Evolutionary conservation across 2,329 filamentous ascomycete genomes (phyloP), one percentile per base, ranked within the genome.

Genomic region (Venturia effusa): DNA sequence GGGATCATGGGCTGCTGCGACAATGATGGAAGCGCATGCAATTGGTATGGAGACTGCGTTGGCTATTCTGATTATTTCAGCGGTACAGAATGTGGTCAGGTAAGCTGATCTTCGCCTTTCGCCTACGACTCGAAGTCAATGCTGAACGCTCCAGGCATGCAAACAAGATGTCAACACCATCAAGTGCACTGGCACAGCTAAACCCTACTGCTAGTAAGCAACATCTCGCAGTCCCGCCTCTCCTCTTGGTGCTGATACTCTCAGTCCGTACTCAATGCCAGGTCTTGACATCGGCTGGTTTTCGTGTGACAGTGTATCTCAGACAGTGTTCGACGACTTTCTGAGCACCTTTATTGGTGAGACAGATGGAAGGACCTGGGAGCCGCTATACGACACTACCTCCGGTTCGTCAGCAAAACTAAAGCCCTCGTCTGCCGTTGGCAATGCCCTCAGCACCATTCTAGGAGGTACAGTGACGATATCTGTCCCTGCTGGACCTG

Each of bases 1-100:
- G 43, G 39, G 13, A 64, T 10, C 17, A 39, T 64, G 40, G 64
- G 64, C 30, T 65, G 64, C 32, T 65, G 64, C 32, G 63, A 48
- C 30, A 27, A 32, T 22, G 60, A 13, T 54, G 48, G 13, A 15
- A 13, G 6, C 17, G 15, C n/a, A 5, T 37, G 41, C 24, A 63
- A 24, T 13, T 64, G 61, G 55, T 17, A n/a, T 34, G 45, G 30
- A 1, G 43, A 27, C 15, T 63, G 39, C 37, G 27, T 37, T 17
- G 22, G 48, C 41, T 64, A n/a, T 43, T 45, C 22, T 17, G n/a
- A 40, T 4, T 57, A 43, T 19, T 55, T 30, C 22, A 27, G 15
- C 15, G 64, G 63, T 40, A 61, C 48, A 7, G 48, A 4, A 54
- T 54, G 48, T 54, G 48, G 48, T 3, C 48, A 54, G 48, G 48